These are phyloP conservation scores for Fraxinus floribunda DNA, from an alignment of 305 asterid species.

Conservation along the genomic window DNA sequence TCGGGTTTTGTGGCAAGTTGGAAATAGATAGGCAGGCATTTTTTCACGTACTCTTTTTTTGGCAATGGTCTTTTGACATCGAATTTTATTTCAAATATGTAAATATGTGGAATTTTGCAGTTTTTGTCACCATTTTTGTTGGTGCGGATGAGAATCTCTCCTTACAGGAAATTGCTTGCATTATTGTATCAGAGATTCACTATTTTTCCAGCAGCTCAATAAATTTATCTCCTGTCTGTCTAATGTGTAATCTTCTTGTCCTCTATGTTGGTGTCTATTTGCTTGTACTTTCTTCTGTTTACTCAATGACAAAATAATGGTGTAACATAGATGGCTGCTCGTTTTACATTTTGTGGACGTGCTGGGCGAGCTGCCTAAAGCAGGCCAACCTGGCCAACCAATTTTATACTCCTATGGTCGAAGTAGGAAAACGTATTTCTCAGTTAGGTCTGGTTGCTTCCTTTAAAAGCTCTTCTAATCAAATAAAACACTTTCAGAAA, in stretches of 20 bases:
- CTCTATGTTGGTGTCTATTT: neutral
- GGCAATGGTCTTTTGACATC: constrained; percentile 21
- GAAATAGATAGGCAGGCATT: constrained; percentile 43
- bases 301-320: neutral
- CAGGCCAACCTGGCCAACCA: neutral
- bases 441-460: neutral
- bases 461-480: neutral
- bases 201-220: constrained; percentile 38
- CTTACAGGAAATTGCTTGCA: constrained; percentile 50
- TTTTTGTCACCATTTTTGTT: constrained; percentile 36
- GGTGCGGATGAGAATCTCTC: constrained; percentile 41
- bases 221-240: constrained; percentile 26
- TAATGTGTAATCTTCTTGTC: neutral
- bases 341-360: neutral
- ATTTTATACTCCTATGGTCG: neutral
- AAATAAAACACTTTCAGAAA: neutral
- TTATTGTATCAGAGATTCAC: constrained; percentile 38
- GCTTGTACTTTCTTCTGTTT: neutral
- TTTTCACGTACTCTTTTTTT: constrained; percentile 35
- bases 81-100: constrained; percentile 35
- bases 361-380: neutral
- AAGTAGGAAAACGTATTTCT: neutral
- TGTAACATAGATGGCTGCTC: neutral
- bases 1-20: constrained; percentile 30
- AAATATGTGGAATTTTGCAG: constrained; percentile 65